Base-by-base conservation (phyloP, 495 filamentous ascomycete species). In the Penicillium dipodomyicola region DNA sequence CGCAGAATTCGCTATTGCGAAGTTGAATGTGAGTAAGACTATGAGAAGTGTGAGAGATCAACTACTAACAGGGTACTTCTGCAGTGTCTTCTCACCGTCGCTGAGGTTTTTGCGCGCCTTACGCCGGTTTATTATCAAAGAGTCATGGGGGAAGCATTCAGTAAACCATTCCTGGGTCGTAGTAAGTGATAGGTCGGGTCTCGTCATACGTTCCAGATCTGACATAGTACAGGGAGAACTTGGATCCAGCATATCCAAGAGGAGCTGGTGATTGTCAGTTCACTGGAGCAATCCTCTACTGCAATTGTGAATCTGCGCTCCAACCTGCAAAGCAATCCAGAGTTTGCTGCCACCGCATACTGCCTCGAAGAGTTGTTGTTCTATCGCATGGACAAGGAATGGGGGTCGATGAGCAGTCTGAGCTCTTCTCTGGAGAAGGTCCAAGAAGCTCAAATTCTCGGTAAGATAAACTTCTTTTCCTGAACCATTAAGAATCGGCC, bases 331-430 rank as follows among this genome's bases (percentile, higher is more conserved):
- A 48, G 7, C 30, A 41, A 42, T 20, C 23, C 19, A 11, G 45
- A 22, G 6, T 63, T 55, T 29, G 12, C 17, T 4, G 43, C n/a
- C 14, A 52, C 65, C 5, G 37, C 33, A 9, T 54, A 55, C 20
- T 57, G 27, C 17, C 43, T 70, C 3, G 67, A 69, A 50, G 57
- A 56, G 2, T 42, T 65, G 11, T 46, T 69, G 7, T 67, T 58
- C 25, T 56, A 63, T 46, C 53, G 64, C 20, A 54, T 71, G 19
- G 19, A 20, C 5, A 25, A 17, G 0, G 61, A 69, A 14, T 58
- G 55, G 55, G 8, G 22, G 8, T 15, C 35, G 6, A 51, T 50
- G 29, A 20, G 40, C 5, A 47, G 12, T 17, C 35, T 58, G 25
- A 58, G 43, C 10, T 41, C 37, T 5, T 33, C 46, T 22, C 19